Percentiles rank a stretch among this genome's conserved stretches.
Conservation (phyloP, 305 asterid genomes). For the Petunia hybrid region DNA sequence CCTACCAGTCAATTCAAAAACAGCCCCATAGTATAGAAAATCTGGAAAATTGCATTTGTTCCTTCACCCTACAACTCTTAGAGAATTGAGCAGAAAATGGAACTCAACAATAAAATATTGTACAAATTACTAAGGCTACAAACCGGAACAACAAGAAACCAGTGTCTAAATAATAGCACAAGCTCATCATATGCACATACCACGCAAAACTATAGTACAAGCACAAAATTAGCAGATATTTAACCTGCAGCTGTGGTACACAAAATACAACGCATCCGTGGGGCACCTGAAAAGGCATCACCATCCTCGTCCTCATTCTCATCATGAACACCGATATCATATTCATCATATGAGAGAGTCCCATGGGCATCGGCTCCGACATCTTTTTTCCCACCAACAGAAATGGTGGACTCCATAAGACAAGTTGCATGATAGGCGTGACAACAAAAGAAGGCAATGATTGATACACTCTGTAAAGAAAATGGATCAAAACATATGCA, state of each 20-base stretch:
- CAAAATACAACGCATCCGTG: constrained; percentile 83
- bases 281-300: constrained; percentile 51
- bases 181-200: constrained; percentile 47
- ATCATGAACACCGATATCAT: constrained; percentile 45
- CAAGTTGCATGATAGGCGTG: constrained; percentile 89
- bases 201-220: constrained; percentile 32
- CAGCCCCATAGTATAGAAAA: background rate
- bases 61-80: background rate
- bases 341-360: constrained; percentile 59
- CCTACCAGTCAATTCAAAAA: background rate
- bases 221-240: constrained; percentile 35
- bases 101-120: background rate
- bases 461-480: constrained; percentile 68
- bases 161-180: constrained; percentile 31
- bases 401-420: constrained; percentile 74
- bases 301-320: constrained; percentile 48
- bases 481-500: constrained; percentile 98
- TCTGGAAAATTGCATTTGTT: background rate
- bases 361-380: constrained; percentile 48
- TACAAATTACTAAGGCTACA: constrained; percentile 16
- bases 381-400: constrained; percentile 59
- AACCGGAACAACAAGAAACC: background rate
- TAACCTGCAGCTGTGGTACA: constrained; percentile 93
- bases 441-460: constrained; percentile 88
- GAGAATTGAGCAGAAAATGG: background rate